A percentile compares a stretch with the other conserved stretches of the same genome.
Conservation (phyloP, 164 flowering plant species). For the Kalanchoe fedtschenkoi region DNA sequence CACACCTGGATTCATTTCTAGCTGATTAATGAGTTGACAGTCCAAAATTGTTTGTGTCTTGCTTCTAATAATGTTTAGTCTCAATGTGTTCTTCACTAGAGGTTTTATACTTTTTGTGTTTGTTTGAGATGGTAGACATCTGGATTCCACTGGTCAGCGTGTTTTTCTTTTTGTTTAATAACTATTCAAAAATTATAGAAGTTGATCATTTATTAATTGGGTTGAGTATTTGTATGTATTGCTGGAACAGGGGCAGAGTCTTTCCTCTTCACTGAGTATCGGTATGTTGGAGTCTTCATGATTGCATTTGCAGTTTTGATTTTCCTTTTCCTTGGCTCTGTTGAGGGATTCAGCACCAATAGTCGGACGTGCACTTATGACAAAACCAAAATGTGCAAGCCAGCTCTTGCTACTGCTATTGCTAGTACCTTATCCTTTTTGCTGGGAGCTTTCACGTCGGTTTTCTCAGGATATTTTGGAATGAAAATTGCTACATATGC, state of each 20-base stretch:
- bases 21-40: too few species aligned
- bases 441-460: conserved; percentile 38
- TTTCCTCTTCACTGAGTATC: conserved; percentile 33
- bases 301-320: conserved; percentile 23
- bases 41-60: background rate
- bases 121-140: background rate
- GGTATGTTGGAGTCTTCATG: conserved; percentile 33
- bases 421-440: conserved; percentile 40
- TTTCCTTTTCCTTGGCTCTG: conserved; percentile 44
- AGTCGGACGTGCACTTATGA: conserved; percentile 39
- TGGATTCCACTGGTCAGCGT: background rate
- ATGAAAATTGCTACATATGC: conserved; percentile 52
- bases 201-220: background rate
- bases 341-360: conserved; percentile 36
- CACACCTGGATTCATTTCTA: too few species aligned
- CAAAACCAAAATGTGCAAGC: conserved; percentile 26
- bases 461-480: conserved; percentile 39
- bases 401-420: conserved; percentile 40
- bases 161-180: background rate
- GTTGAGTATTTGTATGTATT: background rate
- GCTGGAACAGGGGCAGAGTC: conserved; percentile 35
- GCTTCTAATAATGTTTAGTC: background rate
- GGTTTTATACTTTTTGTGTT: background rate
- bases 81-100: background rate
- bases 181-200: background rate